Evolutionary conservation across 345 rosid species (phyloP).

Genomic region (Mallotus nudiflorus): DNA sequence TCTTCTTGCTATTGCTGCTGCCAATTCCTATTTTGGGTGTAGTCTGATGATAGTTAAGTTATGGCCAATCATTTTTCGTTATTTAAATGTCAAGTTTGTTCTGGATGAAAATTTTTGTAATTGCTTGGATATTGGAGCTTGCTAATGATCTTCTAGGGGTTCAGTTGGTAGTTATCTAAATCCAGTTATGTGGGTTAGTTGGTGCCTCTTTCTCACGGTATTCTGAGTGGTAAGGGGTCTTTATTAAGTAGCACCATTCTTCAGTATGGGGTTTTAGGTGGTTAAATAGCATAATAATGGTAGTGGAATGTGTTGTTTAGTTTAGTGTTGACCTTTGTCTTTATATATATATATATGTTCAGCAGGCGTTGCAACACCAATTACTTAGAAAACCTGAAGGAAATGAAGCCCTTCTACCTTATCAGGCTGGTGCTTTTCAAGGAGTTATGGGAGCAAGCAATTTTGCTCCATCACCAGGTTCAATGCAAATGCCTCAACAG

Average conservation of each 20-base stretch:
- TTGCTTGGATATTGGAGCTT: background rate
- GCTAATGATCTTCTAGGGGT: background rate
- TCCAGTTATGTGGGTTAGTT: too few relatives aligned
- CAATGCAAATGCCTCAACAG: constrained; percentile 82
- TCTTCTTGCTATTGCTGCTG: background rate
- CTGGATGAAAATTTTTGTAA: background rate
- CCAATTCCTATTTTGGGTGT: too few relatives aligned
- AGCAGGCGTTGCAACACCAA: constrained; percentile 59
- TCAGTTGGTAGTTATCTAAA: too few relatives aligned
- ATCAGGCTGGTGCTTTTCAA: constrained; percentile 72
- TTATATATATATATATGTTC: too few relatives aligned
- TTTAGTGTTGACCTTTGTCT: background rate
- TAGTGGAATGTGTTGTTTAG: background rate
- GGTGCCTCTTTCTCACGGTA: background rate
- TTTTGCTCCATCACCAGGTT: constrained; percentile 60
- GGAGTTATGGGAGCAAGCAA: constrained; percentile 71
- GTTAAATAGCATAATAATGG: background rate
- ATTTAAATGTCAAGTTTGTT: background rate
- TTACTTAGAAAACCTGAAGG: constrained; percentile 68
- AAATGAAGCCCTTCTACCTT: constrained; percentile 69
- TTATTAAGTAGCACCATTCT: background rate
- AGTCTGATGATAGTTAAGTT: too few relatives aligned
- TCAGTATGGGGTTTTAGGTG: background rate
- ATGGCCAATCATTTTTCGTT: background rate
- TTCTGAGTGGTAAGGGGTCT: background rate